Base-by-base conservation (phyloP, 345 rosid species). In the Cardamine occulta region DNA sequence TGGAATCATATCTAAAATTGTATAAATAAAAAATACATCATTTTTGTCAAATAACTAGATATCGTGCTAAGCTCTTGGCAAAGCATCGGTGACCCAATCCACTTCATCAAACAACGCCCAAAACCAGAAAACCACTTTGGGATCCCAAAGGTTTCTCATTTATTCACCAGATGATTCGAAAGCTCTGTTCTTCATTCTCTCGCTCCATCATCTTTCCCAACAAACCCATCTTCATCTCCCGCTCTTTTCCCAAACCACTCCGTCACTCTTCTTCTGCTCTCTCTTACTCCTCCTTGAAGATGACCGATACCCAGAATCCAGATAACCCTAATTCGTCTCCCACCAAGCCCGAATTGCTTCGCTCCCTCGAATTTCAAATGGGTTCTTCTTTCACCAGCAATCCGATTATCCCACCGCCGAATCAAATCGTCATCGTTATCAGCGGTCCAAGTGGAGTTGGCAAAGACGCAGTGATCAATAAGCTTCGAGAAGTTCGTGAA, bases 381-480 rank as follows among this genome's bases (percentile, higher is more conserved):
- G 89, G 91, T 12, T 85, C 87, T 14, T 66, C 85, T 5, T 90
- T 94, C 72, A 77, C 72, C 35, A 4, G 62, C 0, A 68, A 80
- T 47, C 89, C 95, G 0, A 75, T 81, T 29, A 32, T 59, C 74
- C 95, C 89, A 1, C 32, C 80, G 6, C 91, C 93, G 15, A 84
- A 77, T 35, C 93, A 96, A 59, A 53, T 91, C 74, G 60, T 94
- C 63, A 79, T 91, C 31, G 97, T 94, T 4, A 86, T 94, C 21
- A 86, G 95, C 28, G 97, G 98, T 8, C 96, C 98, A 0, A 91
- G 97, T 49, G 96, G 98, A 21, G 98, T 90, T 1, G 98, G 98
- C 13, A 94, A 94, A 81, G 98, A 94, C 60, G 89, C 98, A 3
- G 89, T 94, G 48, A 91, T 94, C 73, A 86, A 68, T 17, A 85